These are phyloP conservation scores for Apiotrichum gracile DNA, from an alignment of 1,284 basidiomycete genomes.

Conservation along the genomic window DNA sequence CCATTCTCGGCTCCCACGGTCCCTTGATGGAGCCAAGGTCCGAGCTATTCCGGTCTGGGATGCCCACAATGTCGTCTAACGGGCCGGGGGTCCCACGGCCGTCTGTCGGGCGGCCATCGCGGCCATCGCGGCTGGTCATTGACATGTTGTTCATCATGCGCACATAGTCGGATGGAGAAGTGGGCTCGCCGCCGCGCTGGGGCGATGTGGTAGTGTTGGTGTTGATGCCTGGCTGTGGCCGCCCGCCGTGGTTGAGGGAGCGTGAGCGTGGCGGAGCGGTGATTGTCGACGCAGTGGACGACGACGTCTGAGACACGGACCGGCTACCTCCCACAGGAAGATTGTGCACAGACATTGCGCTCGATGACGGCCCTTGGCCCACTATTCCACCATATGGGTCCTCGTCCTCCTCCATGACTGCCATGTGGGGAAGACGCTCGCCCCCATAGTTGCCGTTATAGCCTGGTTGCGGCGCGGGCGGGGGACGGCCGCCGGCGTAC, in stretches of 20 bases:
- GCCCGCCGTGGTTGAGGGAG: neutral
- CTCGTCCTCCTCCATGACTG: neutral
- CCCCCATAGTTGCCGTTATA: conserved; percentile 1
- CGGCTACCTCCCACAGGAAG: neutral
- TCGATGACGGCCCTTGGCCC: neutral
- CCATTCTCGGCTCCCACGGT: conserved; percentile 10
- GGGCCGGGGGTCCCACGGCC: conserved; percentile 10
- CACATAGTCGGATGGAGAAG: conserved; percentile 17
- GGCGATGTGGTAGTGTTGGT: neutral
- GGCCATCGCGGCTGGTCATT: too few species aligned
- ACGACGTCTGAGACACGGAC: neutral
- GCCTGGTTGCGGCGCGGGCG: too few species aligned
- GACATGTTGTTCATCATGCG: conserved; percentile 17
- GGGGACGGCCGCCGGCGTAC: too few species aligned
- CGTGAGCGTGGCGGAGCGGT: neutral
- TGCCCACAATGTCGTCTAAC: conserved; percentile 22
- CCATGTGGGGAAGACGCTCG: conserved; percentile 4
- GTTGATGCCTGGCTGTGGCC: neutral
- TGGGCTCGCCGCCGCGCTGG: neutral
- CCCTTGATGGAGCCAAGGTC: conserved; percentile 5
- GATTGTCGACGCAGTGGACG: neutral
- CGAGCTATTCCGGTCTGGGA: conserved; percentile 16
- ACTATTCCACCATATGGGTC: conserved; percentile 1
- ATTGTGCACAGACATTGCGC: neutral
- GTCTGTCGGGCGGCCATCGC: too few species aligned